Evolutionary conservation across 805 yeast species (phyloP).

Genomic region (Hanseniaspora hatyaiensis): DNA sequence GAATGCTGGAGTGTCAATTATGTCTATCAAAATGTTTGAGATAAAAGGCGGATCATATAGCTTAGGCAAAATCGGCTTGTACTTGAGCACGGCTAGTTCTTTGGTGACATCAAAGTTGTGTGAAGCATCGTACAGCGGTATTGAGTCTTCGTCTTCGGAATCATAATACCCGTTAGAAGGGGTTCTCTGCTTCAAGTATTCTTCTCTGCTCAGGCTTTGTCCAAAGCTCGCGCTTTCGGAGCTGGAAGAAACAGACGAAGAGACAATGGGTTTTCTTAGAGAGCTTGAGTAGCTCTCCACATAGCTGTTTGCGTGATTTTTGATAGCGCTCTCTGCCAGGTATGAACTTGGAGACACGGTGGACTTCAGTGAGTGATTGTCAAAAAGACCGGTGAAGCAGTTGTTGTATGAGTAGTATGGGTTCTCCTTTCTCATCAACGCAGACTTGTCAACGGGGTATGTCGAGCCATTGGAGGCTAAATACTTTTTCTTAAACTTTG

Average conservation of each 20-base stretch:
- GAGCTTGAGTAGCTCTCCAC: background rate
- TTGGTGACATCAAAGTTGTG: slow-evolving; percentile 9
- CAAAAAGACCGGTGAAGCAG: background rate
- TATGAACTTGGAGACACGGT: background rate
- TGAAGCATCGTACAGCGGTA: slow-evolving; percentile 17
- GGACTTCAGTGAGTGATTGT: background rate
- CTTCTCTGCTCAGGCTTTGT: background rate
- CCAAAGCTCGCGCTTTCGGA: background rate
- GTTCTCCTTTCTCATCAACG: slow-evolving; percentile 1
- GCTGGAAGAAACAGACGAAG: slow-evolving; percentile 2
- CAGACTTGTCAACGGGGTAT: background rate
- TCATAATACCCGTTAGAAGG: background rate
- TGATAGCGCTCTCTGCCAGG: too few relatives aligned
- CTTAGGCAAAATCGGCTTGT: slow-evolving; percentile 16
- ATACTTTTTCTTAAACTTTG: slow-evolving; percentile 18
- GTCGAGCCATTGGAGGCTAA: background rate
- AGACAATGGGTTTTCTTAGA: background rate
- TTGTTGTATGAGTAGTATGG: slow-evolving; percentile 10
- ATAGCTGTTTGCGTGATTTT: too few relatives aligned
- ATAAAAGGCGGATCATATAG: slow-evolving; percentile 39
- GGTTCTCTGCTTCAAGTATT: background rate
- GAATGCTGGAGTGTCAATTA: slow-evolving; percentile 66
- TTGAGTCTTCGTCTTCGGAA: slow-evolving; percentile 19
- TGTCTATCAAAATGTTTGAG: slow-evolving; percentile 53
- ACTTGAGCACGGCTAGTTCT: background rate